Percentiles rank a stretch among this genome's conserved stretches.
These are phyloP conservation scores for Pezicula rhizophila DNA, from an alignment of 2,329 filamentous ascomycete genomes.

Conservation along the genomic window DNA sequence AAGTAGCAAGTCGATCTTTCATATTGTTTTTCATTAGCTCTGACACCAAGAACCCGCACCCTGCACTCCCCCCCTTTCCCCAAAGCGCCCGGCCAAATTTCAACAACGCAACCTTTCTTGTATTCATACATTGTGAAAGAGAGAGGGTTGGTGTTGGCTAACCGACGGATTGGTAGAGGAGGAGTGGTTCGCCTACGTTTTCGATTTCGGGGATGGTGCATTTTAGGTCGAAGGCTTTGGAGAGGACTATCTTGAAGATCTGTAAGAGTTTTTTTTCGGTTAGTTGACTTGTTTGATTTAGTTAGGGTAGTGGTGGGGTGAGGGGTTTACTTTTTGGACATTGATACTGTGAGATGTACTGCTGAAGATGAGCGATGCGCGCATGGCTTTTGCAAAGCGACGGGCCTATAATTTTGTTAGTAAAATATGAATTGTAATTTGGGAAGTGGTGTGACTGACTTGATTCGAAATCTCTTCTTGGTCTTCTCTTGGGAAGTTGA, in stretches of 20 bases:
- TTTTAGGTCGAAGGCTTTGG: slow-evolving; percentile 96
- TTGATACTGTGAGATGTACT: slow-evolving; percentile 99
- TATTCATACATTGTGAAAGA: background rate
- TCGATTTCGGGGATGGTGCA: slow-evolving; percentile 99
- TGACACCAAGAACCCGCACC: background rate
- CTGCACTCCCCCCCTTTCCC: background rate
- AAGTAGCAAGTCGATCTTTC: background rate
- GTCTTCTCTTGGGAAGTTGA: slow-evolving; percentile 95
- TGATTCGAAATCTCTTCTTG: slow-evolving; percentile 98
- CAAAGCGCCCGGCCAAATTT: background rate
- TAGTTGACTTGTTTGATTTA: background rate
- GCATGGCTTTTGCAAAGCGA: slow-evolving; percentile 96
- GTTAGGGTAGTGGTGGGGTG: background rate
- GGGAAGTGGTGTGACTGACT: slow-evolving; percentile 41
- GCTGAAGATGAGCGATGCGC: slow-evolving; percentile 94
- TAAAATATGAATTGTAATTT: background rate
- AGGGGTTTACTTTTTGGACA: slow-evolving; percentile 77
- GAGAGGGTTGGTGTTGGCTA: slow-evolving; percentile 5
- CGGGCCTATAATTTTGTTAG: slow-evolving; percentile 59
- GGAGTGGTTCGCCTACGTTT: slow-evolving; percentile 89
- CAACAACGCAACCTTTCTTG: background rate
- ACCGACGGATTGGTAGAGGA: slow-evolving; percentile 70
- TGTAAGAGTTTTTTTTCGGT: slow-evolving; percentile 33
- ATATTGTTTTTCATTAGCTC: background rate
- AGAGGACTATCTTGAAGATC: slow-evolving; percentile 99